These are phyloP conservation scores for Parmales sp. DNA, from an alignment of 108 stramenopile genomes.

Conservation along the genomic window DNA sequence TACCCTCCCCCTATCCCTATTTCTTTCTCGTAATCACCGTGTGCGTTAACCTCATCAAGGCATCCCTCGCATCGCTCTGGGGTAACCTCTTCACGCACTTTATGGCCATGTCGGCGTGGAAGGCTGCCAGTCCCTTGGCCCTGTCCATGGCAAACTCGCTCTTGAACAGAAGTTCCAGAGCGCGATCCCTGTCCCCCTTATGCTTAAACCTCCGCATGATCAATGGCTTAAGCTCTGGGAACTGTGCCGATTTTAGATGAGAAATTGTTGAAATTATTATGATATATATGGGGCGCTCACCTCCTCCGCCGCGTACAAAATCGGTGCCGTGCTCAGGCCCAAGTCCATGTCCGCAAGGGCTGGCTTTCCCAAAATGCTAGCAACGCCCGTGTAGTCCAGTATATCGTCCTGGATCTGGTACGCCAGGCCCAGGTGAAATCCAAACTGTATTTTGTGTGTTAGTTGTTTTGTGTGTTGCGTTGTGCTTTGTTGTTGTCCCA, in stretches of 20 bases:
- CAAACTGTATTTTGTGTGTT: too few species aligned
- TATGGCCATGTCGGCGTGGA: slow-evolving; percentile 80
- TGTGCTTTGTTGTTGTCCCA: too few species aligned
- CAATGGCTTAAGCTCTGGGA: slow-evolving; percentile 61
- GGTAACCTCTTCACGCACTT: slow-evolving; percentile 77
- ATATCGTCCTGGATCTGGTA: slow-evolving; percentile 96
- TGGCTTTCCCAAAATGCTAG: slow-evolving; percentile 49
- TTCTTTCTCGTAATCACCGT: slow-evolving; percentile 84
- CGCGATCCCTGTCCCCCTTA: slow-evolving; percentile 80
- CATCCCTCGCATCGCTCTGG: slow-evolving; percentile 72
- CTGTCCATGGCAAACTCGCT: slow-evolving; percentile 76
- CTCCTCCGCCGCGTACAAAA: slow-evolving; percentile 86
- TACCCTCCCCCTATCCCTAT: too few species aligned
- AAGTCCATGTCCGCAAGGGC: slow-evolving; percentile 46
- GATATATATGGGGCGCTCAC: too few species aligned
- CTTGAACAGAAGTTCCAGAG: slow-evolving; percentile 63
- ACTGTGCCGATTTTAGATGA: too few species aligned
- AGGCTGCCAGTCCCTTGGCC: slow-evolving; percentile 65
- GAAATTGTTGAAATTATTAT: too few species aligned
- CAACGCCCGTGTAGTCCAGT: slow-evolving; percentile 82
- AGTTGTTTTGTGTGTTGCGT: too few species aligned
- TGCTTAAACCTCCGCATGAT: slow-evolving; percentile 86
- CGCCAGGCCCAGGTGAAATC: slow-evolving; percentile 91
- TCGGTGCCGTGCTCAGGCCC: slow-evolving; percentile 91
- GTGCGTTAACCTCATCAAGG: slow-evolving; percentile 71